Conservation (phyloP, 2,329 filamentous ascomycete species). For the Chaetomium globosum region DNA sequence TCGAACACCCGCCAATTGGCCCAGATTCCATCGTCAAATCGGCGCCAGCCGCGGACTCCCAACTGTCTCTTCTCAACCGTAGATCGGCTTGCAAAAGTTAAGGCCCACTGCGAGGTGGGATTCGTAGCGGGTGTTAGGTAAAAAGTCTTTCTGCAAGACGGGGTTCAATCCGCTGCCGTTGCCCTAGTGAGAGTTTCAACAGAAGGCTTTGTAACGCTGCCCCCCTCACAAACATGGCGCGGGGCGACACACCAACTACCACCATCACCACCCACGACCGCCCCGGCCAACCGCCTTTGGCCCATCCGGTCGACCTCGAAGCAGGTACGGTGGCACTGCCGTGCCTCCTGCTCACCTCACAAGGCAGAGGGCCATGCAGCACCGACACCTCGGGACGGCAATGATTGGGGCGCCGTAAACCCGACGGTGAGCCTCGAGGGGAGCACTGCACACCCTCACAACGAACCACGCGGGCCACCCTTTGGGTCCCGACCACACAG, state of each 20-base stretch:
- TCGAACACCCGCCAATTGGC: slow-evolving; percentile 18
- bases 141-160: slow-evolving; percentile 3
- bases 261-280: neutral
- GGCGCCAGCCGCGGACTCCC: slow-evolving; percentile 25
- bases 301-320: slow-evolving; percentile 10
- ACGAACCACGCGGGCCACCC: slow-evolving; percentile 9
- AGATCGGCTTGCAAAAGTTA: neutral
- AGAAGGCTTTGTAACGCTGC: slow-evolving; percentile 6
- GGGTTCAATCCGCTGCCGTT: neutral
- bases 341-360: slow-evolving; percentile 19
- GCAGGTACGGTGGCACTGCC: slow-evolving; percentile 24
- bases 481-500: neutral
- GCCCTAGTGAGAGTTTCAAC: neutral
- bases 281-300: slow-evolving; percentile 15
- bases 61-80: neutral
- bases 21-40: slow-evolving; percentile 1
- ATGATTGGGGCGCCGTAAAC: slow-evolving; percentile 20
- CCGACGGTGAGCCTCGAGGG: slow-evolving; percentile 6
- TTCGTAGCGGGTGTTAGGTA: slow-evolving; percentile 17
- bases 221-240: neutral
- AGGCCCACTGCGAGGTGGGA: slow-evolving; percentile 15
- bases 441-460: neutral
- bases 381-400: slow-evolving; percentile 14
- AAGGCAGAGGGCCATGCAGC: slow-evolving; percentile 19
- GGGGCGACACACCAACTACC: neutral